These are phyloP conservation scores for Pythium biforme DNA, from an alignment of 352 stramenopile genomes.

Conservation along the genomic window DNA sequence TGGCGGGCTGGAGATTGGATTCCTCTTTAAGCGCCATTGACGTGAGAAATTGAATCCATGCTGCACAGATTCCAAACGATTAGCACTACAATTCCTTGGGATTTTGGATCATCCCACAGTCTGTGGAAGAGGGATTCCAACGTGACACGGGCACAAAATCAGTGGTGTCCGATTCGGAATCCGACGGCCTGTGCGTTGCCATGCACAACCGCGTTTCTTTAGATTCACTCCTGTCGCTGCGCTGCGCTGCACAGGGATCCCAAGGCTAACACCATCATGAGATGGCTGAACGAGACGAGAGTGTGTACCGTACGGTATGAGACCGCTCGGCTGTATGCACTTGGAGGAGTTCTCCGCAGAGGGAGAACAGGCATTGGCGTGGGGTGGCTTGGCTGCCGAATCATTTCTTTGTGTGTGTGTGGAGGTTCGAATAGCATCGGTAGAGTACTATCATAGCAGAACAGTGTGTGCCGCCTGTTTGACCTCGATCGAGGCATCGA, in stretches of 20 bases:
- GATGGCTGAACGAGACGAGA: not conserved
- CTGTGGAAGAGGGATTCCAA: not conserved
- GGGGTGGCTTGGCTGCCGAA: not conserved
- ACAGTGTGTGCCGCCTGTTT: constrained; percentile 5
- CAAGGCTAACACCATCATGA: not conserved
- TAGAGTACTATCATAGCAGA: not conserved
- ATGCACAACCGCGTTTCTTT: not conserved
- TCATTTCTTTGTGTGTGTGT: not conserved
- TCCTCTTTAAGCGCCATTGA: too few species aligned
- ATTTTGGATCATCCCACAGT: not conserved
- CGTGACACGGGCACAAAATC: not conserved
- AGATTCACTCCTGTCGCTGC: not conserved
- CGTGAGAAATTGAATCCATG: not conserved
- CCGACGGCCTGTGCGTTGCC: not conserved
- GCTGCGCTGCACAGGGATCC: not conserved
- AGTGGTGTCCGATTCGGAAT: not conserved
- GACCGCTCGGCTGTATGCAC: not conserved
- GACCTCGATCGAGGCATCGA: constrained; percentile 6
- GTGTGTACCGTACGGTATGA: too few species aligned
- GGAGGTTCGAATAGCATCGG: not conserved
- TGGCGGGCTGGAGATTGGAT: too few species aligned
- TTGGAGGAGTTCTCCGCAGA: too few species aligned
- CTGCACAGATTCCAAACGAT: constrained; percentile 5
- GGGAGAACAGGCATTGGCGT: too few species aligned
- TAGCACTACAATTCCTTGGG: not conserved